Evolutionary conservation across 73 alveolate species (phyloP).

Genomic region (Symbiodinium natans): DNA sequence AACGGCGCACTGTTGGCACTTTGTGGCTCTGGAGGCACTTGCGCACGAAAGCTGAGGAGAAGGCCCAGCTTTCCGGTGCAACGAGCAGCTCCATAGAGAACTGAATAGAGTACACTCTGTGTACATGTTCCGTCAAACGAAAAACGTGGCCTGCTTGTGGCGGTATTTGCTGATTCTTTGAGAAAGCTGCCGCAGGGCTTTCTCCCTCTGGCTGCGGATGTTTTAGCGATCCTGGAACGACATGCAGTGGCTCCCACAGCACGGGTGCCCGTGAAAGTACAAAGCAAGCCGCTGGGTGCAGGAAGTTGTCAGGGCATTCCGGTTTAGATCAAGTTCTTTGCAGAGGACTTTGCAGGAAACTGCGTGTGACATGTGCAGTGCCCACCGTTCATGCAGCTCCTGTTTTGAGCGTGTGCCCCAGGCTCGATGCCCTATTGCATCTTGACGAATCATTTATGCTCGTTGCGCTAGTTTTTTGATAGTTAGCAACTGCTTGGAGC

Average conservation of each 20-base stretch:
- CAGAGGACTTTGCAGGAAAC: background rate
- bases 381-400: too few relatives aligned
- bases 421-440: background rate
- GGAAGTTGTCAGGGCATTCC: background rate
- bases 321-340: background rate
- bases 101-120: background rate
- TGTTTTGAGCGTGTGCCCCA: background rate
- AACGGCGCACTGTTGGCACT: too few relatives aligned
- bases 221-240: background rate
- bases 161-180: background rate
- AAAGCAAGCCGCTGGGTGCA: slow-evolving; percentile 9
- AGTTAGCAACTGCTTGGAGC: too few relatives aligned
- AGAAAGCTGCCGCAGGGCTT: background rate
- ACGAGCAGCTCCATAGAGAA: background rate
- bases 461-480: too few relatives aligned
- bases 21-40: background rate
- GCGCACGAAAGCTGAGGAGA: background rate
- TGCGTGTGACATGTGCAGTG: background rate
- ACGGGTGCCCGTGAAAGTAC: slow-evolving; percentile 1
- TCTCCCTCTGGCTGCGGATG: background rate
- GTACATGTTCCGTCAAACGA: background rate
- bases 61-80: background rate
- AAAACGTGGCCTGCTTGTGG: background rate
- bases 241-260: background rate
- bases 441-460: background rate